Evolutionary conservation across 805 yeast genomes (phyloP), one percentile per base, ranked within the genome.

Genomic region (Saccharomycopsis synnaedendra): DNA sequence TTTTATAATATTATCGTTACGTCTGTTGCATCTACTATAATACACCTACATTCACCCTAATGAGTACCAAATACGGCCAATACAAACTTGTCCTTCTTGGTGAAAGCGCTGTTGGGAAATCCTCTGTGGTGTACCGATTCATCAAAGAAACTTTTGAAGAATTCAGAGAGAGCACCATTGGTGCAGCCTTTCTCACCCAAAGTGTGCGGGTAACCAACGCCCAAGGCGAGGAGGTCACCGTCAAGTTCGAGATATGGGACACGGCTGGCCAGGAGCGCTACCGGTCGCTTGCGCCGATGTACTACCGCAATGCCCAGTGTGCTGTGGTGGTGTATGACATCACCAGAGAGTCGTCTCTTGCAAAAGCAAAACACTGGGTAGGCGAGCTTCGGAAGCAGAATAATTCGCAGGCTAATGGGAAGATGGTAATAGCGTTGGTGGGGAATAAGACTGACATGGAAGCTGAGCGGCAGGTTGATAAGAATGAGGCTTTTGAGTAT

Each of bases 221-320:
- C 19, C 58, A 77, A n/a, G 75, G 74, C 46, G 75, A 68, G 35
- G 56, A 60, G 33, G 72, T 76, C 10, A 76, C 78, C 1, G 74
- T 83, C 40, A 82, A 82, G 60, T 75, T 82, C 55, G 93, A 84
- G 59, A 82, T 84, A 45, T 84, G 93, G 94, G 94, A 84, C 59
- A 83, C 90, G 2, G 89, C 90, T 0, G 93, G 94, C 5, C 93
- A 84, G 61, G 93, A 84, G 57, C 65, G 94, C 48, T 84, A 83
- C 58, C 73, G 82, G 53, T 78, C 86, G 0, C 66, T 84, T 54
- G 85, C 90, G 3, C 88, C 90, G 32, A 84, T 84, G 88, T 84
- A 84, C 64, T 84, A 84, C 61, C 63, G 94, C 55, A 82, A 82
- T 58, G 84, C 89, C 31, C 82, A 84, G 61, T 83, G 86, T 35